Evolutionary conservation across 495 filamentous ascomycete species (phyloP), one percentile per base, ranked within the genome.

Genomic region (Aspergillus sclerotioniger): DNA sequence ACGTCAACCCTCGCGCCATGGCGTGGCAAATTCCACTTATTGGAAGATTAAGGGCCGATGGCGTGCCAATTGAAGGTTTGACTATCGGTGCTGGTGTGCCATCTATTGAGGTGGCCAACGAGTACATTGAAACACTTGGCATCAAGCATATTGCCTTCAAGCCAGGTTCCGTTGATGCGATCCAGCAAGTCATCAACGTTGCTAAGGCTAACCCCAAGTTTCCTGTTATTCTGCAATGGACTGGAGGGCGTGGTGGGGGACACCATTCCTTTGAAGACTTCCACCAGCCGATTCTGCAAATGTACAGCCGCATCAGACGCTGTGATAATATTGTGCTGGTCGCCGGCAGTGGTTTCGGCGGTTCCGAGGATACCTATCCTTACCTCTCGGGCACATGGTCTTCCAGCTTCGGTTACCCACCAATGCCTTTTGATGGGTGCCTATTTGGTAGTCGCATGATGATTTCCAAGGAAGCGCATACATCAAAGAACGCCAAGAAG

Each of bases 181-280:
- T 97, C 58, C 90, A 96, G 67, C 78, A 87, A 25, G 90, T 95
- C 49, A 88, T 97, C 72, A 93, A 95, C 70, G 90, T 97, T 65
- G 92, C 92, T 49, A 92, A 90, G 67, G 90, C 91, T 5, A 91
- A 94, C 66, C 92, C 92, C 3, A 84, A 79, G 8, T 97, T 96
- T 79, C 92, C 92, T 4, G 83, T 96, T 51, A 87, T 97, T 32
- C 73, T 96, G 44, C 92, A 97, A 66, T 97, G 92, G 92, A 97
- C 92, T 55, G 92, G 92, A 63, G 92, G 92, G 33, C 85, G 92
- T 70, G 92, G 91, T 61, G 92, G 92, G 69, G 92, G 92, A 41
- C 92, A 96, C 75, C 92, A 97, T 71, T 96, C 91, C 3, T 97
- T 87, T 59, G 92, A 96, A 65, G 92, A 97, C 66, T 96, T 97